Base-by-base conservation (phyloP, 495 filamentous ascomycete genomes). In the Aspergillus panamensis region DNA sequence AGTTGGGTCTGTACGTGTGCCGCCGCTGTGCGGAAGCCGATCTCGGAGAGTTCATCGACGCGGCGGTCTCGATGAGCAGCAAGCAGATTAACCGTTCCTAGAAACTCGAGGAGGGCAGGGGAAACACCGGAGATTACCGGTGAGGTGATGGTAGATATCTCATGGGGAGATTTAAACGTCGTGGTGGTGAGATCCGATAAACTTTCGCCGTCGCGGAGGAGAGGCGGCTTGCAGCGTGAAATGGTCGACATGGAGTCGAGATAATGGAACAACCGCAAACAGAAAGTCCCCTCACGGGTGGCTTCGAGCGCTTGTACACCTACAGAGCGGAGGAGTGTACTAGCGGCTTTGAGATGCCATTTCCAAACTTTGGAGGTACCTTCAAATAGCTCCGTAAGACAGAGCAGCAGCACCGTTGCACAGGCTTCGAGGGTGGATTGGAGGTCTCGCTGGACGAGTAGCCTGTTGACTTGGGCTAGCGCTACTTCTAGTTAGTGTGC, bases 221-320 rank as follows among this genome's bases (percentile, higher is more conserved):
- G 55, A 2, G 68, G 64, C 7, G 68, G 57, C 13, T 66, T 66
- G 60, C 68, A 70, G 6, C 68, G 60, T 14, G 68, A 70, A 39
- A 70, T 65, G 3, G 68, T 70, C 0, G 66, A 70, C 68, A 70
- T 69, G 20, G 68, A 65, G 37, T 70, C 68, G 0, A 70, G 58
- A 48, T 70, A 70, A 30, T 66, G 66, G 43, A 70, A 70, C 0
- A 70, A 52, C 44, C 58, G 64, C 6, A 69, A 56, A 42, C 66
- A 70, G 20, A 70, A 70, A 1, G 32, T 51, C 50, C 59, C 64
- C 32, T 70, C 60, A 3, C 8, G 42, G 42, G 42, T 45, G n/a
- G 16, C 20, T 20, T 45, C 42, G 7, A 45, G 42, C 8, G 57
- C 43, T 16, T 62, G 53, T 8, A 62, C 59, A n/a, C 61, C 59